Percentiles rank a stretch among this genome's conserved stretches.
Evolutionary conservation across 345 rosid species (phyloP).

Genomic region (Erucastrum elatum): DNA sequence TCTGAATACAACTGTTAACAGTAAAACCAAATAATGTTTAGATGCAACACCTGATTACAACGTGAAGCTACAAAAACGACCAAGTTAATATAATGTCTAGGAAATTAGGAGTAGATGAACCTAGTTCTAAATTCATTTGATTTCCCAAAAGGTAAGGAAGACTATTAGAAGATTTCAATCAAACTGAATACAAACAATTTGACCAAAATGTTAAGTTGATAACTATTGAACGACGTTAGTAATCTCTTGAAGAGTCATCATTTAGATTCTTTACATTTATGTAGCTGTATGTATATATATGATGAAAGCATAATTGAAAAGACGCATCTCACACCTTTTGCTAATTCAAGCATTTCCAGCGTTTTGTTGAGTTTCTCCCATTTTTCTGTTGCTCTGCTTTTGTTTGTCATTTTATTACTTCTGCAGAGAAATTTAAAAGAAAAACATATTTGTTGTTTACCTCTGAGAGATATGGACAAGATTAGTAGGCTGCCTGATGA

Average conservation of each 20-base stretch:
- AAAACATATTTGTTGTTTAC: not conserved
- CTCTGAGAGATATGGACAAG: constrained; percentile 5
- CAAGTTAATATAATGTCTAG: not conserved
- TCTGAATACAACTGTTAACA: not conserved
- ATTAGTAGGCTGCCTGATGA: not conserved
- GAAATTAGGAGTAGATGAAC: not conserved
- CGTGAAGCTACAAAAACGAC: not conserved
- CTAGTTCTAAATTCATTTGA: not conserved
- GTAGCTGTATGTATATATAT: not conserved
- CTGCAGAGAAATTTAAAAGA: not conserved
- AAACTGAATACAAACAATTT: not conserved
- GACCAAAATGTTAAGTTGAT: not conserved
- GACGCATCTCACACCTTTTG: constrained; percentile 1
- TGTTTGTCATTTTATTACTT: not conserved
- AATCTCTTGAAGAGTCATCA: not conserved
- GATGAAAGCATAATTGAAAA: not conserved
- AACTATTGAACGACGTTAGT: not conserved
- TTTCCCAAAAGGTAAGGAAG: not conserved
- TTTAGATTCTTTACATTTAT: not conserved
- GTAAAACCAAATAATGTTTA: not conserved
- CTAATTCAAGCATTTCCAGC: not conserved
- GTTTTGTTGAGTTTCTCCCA: not conserved
- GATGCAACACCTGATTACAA: not conserved
- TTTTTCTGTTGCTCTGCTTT: not conserved
- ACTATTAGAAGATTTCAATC: not conserved